Base-by-base conservation (phyloP, 2,329 filamentous ascomycete genomes). In the Harringtonia lauricola region DNA sequence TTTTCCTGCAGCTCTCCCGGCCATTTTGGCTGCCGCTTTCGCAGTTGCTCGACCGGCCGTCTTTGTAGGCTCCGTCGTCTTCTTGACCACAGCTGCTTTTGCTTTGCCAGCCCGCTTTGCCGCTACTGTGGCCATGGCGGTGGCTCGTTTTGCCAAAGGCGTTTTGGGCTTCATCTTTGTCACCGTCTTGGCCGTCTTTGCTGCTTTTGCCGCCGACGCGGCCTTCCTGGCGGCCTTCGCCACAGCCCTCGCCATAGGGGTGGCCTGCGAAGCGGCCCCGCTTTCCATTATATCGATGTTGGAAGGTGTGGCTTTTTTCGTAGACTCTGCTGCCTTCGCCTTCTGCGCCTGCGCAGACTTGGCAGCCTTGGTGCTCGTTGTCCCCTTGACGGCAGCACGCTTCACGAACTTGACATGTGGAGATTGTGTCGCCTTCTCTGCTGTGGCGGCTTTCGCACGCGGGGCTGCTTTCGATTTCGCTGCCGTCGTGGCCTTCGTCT, bases 351-450 rank as follows among this genome's bases (percentile, higher is more conserved):
- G 38, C 8, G 12, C 8, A 22, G 28, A 14, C 18, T 31, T 45
- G 13, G 13, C 19, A 10, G 19, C 24, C 17, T 30, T 40, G 30
- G 22, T 26, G 17, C 33, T 9, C 18, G 28, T 39, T 15, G 15
- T 31, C 57, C 48, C 38, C 54, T 57, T 9, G 55, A 49, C 5
- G 57, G 52, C 50, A 63, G 62, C 24, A 7, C 24, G 24, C 24
- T 26, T 26, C 24, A 26, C 24, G 7, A 26, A 7, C 24, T 26
- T 26, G 24, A 26, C 10, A 10, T 66, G 60, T 74, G 76, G 24
- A 63, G 62, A 55, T 70, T 74, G 36, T 13, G 8, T 24, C 14
- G 12, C 15, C 28, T 39, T 44, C 17, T 4, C 15, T 7, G n/a
- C 21, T 17, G 26, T 34, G 10, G 29, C 12, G 2, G 21, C n/a